Percentiles rank a stretch among this genome's conserved stretches.
These are phyloP conservation scores for Parmales sp. DNA, from an alignment of 108 stramenopile species.

Conservation along the genomic window DNA sequence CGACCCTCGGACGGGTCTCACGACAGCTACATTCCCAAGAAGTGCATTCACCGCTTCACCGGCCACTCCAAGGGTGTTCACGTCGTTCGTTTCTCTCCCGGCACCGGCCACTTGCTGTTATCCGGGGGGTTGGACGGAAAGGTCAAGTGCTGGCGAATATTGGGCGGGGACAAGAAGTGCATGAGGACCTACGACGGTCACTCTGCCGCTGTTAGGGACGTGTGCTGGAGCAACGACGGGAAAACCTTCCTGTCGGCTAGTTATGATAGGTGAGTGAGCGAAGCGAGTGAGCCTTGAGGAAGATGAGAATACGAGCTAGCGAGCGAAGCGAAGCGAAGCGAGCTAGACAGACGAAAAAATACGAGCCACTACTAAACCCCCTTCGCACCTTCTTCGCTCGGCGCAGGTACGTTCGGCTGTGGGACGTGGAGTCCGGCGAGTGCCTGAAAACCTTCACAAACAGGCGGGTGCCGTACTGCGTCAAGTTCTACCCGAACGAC, in stretches of 20 bases:
- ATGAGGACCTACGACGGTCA: constrained; percentile 92
- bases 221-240: constrained; percentile 78
- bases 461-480: constrained; percentile 83
- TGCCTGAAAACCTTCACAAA: constrained; percentile 78
- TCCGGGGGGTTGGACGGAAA: constrained; percentile 86
- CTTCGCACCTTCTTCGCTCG: not conserved
- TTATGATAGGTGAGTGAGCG: constrained; percentile 88
- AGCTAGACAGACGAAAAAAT: too few relatives aligned
- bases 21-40: constrained; percentile 86
- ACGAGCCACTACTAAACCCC: too few relatives aligned
- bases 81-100: constrained; percentile 88
- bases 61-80: constrained; percentile 88
- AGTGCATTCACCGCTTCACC: constrained; percentile 76
- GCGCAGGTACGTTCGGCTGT: constrained; percentile 55
- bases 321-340: too few relatives aligned
- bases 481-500: constrained; percentile 88
- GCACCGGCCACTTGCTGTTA: constrained; percentile 89
- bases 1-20: constrained; percentile 55
- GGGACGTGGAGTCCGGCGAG: constrained; percentile 92
- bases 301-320: too few relatives aligned
- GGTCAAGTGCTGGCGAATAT: constrained; percentile 83
- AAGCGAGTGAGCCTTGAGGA: too few relatives aligned
- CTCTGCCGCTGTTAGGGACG: constrained; percentile 80
- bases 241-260: constrained; percentile 72
- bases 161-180: constrained; percentile 32